These are phyloP conservation scores for Yamadazyma endophytica DNA, from an alignment of 805 yeast species.

Conservation along the genomic window DNA sequence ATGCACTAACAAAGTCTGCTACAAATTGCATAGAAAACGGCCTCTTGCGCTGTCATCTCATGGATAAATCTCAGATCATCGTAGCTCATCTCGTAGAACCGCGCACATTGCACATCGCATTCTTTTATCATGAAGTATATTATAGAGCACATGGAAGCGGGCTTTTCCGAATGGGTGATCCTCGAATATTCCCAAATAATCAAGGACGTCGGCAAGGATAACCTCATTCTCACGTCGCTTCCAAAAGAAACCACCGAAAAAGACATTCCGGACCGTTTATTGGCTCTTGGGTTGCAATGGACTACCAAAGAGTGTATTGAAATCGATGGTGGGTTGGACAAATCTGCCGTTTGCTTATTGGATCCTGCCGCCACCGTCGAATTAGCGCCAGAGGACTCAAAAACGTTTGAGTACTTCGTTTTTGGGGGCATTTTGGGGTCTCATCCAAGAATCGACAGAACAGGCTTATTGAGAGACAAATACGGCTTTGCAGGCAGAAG, in stretches of 20 bases:
- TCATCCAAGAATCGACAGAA: conserved; percentile 90
- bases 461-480: conserved; percentile 76
- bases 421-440: conserved; percentile 97
- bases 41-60: no score
- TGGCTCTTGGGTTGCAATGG: conserved; percentile 70
- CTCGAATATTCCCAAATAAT: conserved; percentile 83
- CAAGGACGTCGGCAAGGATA: conserved; percentile 74
- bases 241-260: conserved; percentile 56
- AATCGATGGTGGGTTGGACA: conserved; percentile 43
- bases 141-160: conserved; percentile 96
- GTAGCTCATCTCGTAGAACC: no score
- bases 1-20: no score
- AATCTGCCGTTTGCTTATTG: conserved; percentile 66
- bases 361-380: conserved; percentile 85
- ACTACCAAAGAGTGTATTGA: conserved; percentile 68
- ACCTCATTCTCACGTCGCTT: conserved; percentile 72
- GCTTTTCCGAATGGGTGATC: conserved; percentile 93
- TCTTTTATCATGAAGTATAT: conserved; percentile 92
- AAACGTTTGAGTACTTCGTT: conserved; percentile 76
- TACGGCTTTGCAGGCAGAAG: conserved; percentile 86
- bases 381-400: conserved; percentile 64
- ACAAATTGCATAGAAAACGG: no score
- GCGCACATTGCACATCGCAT: no score
- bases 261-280: conserved; percentile 61
- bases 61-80: no score